phyloP scores from a whole-genome alignment of 345 rosid genomes.

The Eucalyptus erythrocorys region DNA sequence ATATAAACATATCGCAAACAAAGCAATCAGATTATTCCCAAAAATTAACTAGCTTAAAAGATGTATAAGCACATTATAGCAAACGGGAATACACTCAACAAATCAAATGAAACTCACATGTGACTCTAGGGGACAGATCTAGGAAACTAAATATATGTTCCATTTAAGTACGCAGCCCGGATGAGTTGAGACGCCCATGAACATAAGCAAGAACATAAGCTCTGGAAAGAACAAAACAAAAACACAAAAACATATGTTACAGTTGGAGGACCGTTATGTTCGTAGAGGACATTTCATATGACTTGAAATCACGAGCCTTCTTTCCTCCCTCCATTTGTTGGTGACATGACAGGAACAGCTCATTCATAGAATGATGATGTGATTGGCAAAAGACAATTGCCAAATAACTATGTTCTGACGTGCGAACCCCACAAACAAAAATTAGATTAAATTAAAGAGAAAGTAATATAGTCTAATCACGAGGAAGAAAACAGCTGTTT shows the following conservation, averaged over 20 bases:
- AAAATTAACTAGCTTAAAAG: background rate
- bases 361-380: constrained; percentile 44
- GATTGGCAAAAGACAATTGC: constrained; percentile 26
- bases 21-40: background rate
- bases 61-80: background rate
- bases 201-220: background rate
- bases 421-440: background rate
- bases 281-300: background rate
- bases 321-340: background rate
- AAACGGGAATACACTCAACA: background rate
- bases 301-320: background rate
- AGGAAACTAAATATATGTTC: background rate
- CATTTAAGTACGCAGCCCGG: background rate
- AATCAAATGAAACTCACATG: background rate
- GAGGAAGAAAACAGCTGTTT: background rate
- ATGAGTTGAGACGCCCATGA: background rate
- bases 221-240: background rate
- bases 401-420: background rate
- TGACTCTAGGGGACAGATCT: background rate
- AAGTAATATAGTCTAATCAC: background rate
- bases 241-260: background rate
- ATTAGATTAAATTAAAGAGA: background rate
- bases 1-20: background rate
- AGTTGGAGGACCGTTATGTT: background rate
- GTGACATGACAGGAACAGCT: constrained; percentile 60